Conservation (phyloP, 306 rosid genomes). For the Pterocarpus santalinus region DNA sequence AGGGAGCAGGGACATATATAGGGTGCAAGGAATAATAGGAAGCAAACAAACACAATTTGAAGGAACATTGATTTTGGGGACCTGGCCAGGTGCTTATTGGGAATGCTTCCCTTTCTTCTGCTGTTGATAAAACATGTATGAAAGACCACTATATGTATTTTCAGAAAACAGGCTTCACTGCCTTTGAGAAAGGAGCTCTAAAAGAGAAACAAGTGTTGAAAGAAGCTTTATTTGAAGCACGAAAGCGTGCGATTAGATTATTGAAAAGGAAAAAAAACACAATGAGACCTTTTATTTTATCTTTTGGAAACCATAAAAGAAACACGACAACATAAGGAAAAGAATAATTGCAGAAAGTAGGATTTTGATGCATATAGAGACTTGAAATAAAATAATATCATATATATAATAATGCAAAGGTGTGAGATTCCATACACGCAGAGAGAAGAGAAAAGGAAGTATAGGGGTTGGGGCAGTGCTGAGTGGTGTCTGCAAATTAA, state of each 20-base stretch:
- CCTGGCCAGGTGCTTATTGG: constrained; percentile 20
- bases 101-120: constrained; percentile 37
- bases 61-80: constrained; percentile 40
- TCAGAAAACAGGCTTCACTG: constrained; percentile 32
- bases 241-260: constrained; percentile 48
- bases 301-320: constrained; percentile 43
- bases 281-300: constrained; percentile 44
- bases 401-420: not conserved
- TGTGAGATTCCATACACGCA: constrained; percentile 49
- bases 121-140: constrained; percentile 37
- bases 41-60: not conserved
- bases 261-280: constrained; percentile 42
- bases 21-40: not conserved
- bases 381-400: not conserved
- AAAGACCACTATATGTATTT: constrained; percentile 12
- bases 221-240: not conserved
- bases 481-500: constrained; percentile 33
- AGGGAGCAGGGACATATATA: not conserved
- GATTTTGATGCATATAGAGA: constrained; percentile 33
- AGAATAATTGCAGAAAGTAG: constrained; percentile 38
- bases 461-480: not conserved
- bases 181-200: constrained; percentile 55
- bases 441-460: not conserved
- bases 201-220: too few relatives aligned
- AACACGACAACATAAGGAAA: not conserved